Percentiles rank a stretch among this genome's conserved stretches.
Conservation (phyloP, 2,329 filamentous ascomycete genomes). For the Allantophomopsis lycopodina region DNA sequence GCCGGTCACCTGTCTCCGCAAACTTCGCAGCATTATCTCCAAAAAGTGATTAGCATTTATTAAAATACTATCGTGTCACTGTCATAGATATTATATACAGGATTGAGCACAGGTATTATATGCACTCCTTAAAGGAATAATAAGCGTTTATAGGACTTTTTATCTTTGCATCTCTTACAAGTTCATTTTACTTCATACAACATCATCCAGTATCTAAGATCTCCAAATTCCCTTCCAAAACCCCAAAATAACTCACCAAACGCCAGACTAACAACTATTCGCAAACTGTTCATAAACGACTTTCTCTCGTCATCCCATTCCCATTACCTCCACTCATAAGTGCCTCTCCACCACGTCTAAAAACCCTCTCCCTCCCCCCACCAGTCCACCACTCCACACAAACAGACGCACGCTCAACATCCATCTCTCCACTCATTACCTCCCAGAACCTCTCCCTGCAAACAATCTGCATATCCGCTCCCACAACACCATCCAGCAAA, state of each 20-base stretch:
- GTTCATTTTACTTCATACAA: not conserved
- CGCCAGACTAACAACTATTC: too few species aligned
- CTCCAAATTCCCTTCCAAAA: not conserved
- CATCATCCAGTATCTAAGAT: not conserved
- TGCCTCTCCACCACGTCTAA: slow-evolving; percentile 7
- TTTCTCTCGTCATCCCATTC: slow-evolving; percentile 3
- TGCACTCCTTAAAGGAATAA: too few species aligned
- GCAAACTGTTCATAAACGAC: slow-evolving; percentile 8
- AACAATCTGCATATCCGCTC: slow-evolving; percentile 36
- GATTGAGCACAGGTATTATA: too few species aligned
- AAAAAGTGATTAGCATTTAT: too few species aligned
- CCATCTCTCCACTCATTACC: slow-evolving; percentile 55
- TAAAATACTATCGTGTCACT: too few species aligned
- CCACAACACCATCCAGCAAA: slow-evolving; percentile 40
- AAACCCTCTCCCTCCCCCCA: slow-evolving; percentile 22
- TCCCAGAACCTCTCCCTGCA: slow-evolving; percentile 56
- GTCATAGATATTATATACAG: too few species aligned
- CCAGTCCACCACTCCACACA: slow-evolving; percentile 56
- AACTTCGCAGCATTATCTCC: too few species aligned
- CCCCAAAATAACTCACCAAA: too few species aligned
- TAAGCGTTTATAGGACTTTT: too few species aligned
- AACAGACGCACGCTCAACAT: slow-evolving; percentile 49
- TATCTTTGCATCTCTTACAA: too few species aligned
- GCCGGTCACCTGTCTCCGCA: too few species aligned
- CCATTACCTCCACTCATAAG: slow-evolving; percentile 17